A percentile compares a stretch with the other conserved stretches of the same genome.
Conservation (phyloP, 1,284 basidiomycete genomes). For the Volvariella volvacea region DNA sequence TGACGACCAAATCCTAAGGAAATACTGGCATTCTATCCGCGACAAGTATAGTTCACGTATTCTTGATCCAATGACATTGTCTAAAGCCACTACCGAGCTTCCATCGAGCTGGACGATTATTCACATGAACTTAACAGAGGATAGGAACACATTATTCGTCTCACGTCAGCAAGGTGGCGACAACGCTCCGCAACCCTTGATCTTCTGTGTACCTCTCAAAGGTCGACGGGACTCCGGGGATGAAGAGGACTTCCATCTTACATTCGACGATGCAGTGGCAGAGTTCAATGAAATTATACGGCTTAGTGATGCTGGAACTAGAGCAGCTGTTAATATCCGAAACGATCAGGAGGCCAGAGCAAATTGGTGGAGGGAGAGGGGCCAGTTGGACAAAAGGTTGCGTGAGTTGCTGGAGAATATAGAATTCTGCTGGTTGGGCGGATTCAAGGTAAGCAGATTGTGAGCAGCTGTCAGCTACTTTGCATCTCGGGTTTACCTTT, state of each 20-base stretch:
- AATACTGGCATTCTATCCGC: constrained; percentile 59
- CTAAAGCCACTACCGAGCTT: constrained; percentile 29
- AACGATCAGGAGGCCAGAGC: constrained; percentile 56
- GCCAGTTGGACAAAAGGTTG: constrained; percentile 72
- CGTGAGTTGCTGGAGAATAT: constrained; percentile 76
- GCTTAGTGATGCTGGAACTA: constrained; percentile 72
- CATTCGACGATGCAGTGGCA: constrained; percentile 65
- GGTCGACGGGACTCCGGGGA: constrained; percentile 60
- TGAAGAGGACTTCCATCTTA: constrained; percentile 70
- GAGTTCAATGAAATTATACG: constrained; percentile 80
- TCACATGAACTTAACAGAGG: constrained; percentile 78
- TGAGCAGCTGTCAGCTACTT: neutral
- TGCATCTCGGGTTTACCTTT: constrained; percentile 3
- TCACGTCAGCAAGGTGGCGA: constrained; percentile 66
- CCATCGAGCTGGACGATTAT: constrained; percentile 84
- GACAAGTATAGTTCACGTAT: constrained; percentile 44
- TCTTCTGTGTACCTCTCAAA: constrained; percentile 87
- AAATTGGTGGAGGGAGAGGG: constrained; percentile 84
- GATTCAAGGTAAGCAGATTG: constrained; percentile 74
- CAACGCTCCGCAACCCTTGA: constrained; percentile 45
- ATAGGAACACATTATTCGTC: constrained; percentile 79
- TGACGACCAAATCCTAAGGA: constrained; percentile 29
- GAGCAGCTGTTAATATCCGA: constrained; percentile 65
- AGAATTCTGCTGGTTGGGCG: constrained; percentile 95
- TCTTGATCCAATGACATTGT: constrained; percentile 31